A percentile compares a stretch with the other conserved stretches of the same genome.
Conservation (phyloP, 257 asterid genomes). For the Solanum chmielewskii region DNA sequence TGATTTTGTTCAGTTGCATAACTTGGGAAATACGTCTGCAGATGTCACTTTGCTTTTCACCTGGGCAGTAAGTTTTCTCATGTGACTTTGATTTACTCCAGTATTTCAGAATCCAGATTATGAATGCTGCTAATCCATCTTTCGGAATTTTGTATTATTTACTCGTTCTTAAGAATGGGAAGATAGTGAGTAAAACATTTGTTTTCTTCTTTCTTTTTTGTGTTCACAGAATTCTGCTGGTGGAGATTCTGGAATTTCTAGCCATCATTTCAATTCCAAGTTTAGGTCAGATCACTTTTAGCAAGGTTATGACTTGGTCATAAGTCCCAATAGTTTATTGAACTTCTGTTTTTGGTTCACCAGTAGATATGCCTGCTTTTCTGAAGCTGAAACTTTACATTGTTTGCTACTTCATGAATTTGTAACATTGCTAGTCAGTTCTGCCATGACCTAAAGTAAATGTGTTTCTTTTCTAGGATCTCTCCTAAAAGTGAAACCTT, state of each 20-base stretch:
- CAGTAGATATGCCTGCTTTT: neutral
- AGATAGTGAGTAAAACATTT: neutral
- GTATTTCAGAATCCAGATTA: neutral
- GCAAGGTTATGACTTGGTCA: neutral
- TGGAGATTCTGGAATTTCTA: constrained; percentile 83
- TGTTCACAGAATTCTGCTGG: constrained; percentile 86
- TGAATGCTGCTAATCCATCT: neutral
- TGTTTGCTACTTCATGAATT: neutral
- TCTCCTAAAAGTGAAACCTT: neutral
- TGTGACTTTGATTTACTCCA: neutral
- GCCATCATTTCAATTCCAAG: constrained; percentile 71
- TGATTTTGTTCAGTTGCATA: constrained; percentile 54
- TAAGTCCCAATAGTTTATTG: neutral
- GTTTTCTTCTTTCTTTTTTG: neutral
- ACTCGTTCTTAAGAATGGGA: neutral
- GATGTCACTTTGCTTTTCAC: constrained; percentile 85
- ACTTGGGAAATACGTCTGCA: constrained; percentile 60
- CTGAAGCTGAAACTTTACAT: neutral
- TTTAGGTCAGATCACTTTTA: constrained; percentile 32
- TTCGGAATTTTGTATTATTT: neutral
- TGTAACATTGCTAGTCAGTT: neutral
- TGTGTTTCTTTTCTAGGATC: neutral
- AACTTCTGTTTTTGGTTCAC: neutral
- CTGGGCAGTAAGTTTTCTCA: constrained; percentile 69
- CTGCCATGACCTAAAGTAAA: neutral